Conservation (phyloP, 306 rosid species). For the Fagus sylvatica region DNA sequence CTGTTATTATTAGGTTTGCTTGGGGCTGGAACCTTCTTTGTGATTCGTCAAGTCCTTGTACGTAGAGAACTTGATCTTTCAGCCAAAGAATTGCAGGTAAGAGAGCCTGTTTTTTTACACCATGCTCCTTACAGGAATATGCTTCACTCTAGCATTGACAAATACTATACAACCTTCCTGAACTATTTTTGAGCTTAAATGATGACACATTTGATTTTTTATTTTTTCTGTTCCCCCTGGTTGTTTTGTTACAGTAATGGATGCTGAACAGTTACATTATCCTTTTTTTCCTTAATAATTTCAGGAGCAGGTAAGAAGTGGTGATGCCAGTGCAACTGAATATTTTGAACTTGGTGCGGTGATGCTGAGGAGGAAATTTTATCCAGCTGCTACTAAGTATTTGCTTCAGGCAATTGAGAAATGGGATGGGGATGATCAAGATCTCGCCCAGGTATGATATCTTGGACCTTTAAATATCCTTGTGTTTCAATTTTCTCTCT, state of each 20-base stretch:
- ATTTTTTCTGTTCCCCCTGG: neutral
- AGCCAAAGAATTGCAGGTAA: constrained; percentile 94
- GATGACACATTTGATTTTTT: neutral
- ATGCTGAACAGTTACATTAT: constrained; percentile 1
- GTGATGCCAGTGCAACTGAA: constrained; percentile 87
- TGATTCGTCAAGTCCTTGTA: constrained; percentile 92
- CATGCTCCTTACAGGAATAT: constrained; percentile 7
- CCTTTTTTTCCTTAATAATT: constrained; percentile 12
- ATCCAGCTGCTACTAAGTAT: constrained; percentile 86
- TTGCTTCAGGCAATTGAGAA: constrained; percentile 91
- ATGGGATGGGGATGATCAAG: constrained; percentile 97
- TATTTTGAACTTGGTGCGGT: constrained; percentile 98
- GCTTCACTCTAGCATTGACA: too few relatives aligned
- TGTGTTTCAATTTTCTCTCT: neutral
- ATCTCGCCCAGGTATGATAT: constrained; percentile 82
- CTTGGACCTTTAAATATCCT: neutral
- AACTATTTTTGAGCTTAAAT: constrained; percentile 20
- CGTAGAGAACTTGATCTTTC: constrained; percentile 98
- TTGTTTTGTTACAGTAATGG: constrained; percentile 8
- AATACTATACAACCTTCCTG: neutral
- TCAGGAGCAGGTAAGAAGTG: constrained; percentile 97
- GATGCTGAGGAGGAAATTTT: constrained; percentile 93
- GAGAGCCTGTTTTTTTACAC: constrained; percentile 22
- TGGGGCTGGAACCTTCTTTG: constrained; percentile 82
- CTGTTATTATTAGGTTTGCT: constrained; percentile 68